These are phyloP conservation scores for Adansonia gregorii DNA, from an alignment of 441 rosid species.

Conservation along the genomic window DNA sequence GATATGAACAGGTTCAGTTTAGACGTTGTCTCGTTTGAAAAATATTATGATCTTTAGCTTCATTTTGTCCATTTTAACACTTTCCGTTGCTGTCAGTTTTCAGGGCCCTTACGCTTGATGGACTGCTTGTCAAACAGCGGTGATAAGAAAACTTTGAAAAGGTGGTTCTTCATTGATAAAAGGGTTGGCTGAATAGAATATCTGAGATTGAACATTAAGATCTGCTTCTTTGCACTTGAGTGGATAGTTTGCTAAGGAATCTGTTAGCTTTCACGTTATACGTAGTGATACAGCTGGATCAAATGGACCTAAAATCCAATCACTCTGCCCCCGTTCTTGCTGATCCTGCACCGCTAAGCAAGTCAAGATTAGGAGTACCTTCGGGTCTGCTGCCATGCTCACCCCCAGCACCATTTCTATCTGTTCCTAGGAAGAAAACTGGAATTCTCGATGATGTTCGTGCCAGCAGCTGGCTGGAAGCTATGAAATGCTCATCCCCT, in stretches of 20 bases:
- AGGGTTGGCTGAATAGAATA: constrained; percentile 46
- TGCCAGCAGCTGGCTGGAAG: constrained; percentile 72
- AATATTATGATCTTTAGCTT: constrained; percentile 7
- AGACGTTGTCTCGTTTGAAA: constrained; percentile 16
- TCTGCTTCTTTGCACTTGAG: constrained; percentile 26
- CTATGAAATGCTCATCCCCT: constrained; percentile 95
- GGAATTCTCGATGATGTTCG: constrained; percentile 81
- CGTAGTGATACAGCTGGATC: constrained; percentile 44
- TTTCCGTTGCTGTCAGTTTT: constrained; percentile 31
- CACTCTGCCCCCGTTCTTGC: constrained; percentile 68
- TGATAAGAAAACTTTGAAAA: constrained; percentile 52
- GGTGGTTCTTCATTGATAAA: constrained; percentile 59
- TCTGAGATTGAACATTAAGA: constrained; percentile 25
- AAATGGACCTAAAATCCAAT: constrained; percentile 79
- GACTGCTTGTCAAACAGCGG: constrained; percentile 45
- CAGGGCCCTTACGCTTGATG: constrained; percentile 47
- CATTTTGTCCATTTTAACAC: constrained; percentile 11
- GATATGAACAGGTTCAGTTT: constrained; percentile 39
- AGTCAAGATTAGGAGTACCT: constrained; percentile 49
- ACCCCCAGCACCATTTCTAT: constrained; percentile 51
- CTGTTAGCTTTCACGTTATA: constrained; percentile 12
- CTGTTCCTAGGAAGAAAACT: constrained; percentile 76
- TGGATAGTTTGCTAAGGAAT: constrained; percentile 26
- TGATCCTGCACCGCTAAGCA: constrained; percentile 57
- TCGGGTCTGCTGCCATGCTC: constrained; percentile 48